Base-by-base conservation (phyloP, 768 basidiomycete species). In the Collybia sordida region DNA sequence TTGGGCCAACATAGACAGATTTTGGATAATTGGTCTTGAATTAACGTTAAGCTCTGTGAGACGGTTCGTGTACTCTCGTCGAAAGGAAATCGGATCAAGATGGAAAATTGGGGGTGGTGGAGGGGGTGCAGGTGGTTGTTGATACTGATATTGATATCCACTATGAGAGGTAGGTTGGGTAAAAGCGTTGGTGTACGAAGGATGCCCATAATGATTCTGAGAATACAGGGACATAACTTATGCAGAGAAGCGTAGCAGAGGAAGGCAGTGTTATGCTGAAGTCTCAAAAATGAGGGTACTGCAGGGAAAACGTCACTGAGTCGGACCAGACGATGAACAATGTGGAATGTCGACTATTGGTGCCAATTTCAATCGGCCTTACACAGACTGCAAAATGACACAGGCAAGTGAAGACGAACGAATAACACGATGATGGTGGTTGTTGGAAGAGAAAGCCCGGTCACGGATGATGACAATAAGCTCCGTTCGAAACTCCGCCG, bases 21-120 rank as follows among this genome's bases (percentile, higher is more conserved):
- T 81, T 72, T 97, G 93, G 56, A 99, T 99, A 54, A 97, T 84
- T 8, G 93, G 88, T 62, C 94, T 86, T 58, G 94, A 96, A 72
- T 98, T 99, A 77, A 94, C 86, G 45, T 85, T 91, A 55, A 99
- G 86, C 55, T 86, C 83, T 60, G 81, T 73, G 47, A 97, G 83
- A 53, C 89, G 84, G 36, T 72, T 65, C 48, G 80, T 62, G 69
- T 87, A 93, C 72, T 92, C 90, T 71, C 84, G 82, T 57, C 92
- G 83, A 65, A 93, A 93, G 34, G 79, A 72, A 67, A 75, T 77
- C 24, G 88, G 82, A 65, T 90, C 87, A 64, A 81, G 67, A 60
- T 76, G 77, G 56, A 75, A 71, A 49, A 71, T 61, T 47, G 66
- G 63, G 4, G 69, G 67, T 42, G 74, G 63, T 34, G 64, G 63